Base-by-base conservation (phyloP, 495 filamentous ascomycete species). In the Xylaria scruposa region DNA sequence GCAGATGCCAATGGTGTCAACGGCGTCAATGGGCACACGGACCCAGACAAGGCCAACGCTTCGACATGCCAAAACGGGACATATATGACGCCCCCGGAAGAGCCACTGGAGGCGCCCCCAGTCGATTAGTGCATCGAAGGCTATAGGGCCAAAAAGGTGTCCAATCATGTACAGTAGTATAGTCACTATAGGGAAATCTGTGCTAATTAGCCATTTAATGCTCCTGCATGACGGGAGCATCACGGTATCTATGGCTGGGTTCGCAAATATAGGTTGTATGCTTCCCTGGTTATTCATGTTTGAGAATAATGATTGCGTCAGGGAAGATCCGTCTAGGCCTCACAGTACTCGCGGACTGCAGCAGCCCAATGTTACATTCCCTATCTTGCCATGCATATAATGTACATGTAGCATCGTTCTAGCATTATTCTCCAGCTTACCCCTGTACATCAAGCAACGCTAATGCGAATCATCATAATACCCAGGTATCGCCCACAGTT, bases 91-190 rank as follows among this genome's bases (percentile, higher is more conserved):
- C 69, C 59, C 17, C 29, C 60, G 4, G 70, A 71, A 4, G 70
- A 71, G 70, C 70, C 70, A 60, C 15, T 71, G 51, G 70, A 71
- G 53, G 65, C 69, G 65, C 62, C 68, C 66, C 73, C 71, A 33
- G 46, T 66, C 40, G 64, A 61, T 67, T 67, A 60, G 56, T 59
- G 56, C 56, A 36, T 36, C 26, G 54, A 63, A 24, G 49, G 49
- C 24, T 47, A 60, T 56, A n/a, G 49, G 38, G 21, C 31, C 17
- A 3, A 24, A 21, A 4, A 29, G n/a, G 4, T 42, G 46, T 66
- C 63, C 63, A 66, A 66, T 51, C 33, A 46, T 51, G 63, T n/a
- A 38, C 6, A 38, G 36, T 38, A 49, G 19, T 49, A 36, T 38
- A 44, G 26, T 26, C 31, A n/a, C 12, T 24, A 62, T 62, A 38